Base-by-base conservation (phyloP, 345 rosid species). In the Microcos paniculata region DNA sequence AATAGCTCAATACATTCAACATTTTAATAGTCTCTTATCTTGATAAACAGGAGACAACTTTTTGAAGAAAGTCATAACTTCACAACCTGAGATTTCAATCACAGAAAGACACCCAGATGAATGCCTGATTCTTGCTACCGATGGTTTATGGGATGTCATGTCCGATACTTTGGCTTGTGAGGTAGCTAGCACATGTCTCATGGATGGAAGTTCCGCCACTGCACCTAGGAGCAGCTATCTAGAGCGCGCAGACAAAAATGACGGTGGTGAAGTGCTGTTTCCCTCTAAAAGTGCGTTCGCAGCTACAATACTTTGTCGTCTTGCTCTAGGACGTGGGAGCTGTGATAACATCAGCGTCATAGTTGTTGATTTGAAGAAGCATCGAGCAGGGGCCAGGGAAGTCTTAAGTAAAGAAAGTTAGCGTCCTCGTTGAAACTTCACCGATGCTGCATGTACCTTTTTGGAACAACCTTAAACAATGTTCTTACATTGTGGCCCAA, bases 81-180 rank as follows among this genome's bases (percentile, higher is more conserved):
- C 74, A 48, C 2, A 51, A 23, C 81, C 78, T 0, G 74, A 75
- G 19, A 51, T 56, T 40, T 69, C 72, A 51, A 23, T 70, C 53
- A 75, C 62, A 1, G 45, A 31, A 55, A 61, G 76, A 31, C 42
- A 24, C 6, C 9, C 11, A 1, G 86, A 83, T 9, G 88, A 85
- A 21, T 81, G 80, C 63, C 73, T 85, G 38, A 79, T 85, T 26
- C 67, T 83, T 52, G 88, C 79, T 0, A 79, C 73, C 31, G 80
- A 81, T 59, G 88, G 84, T 0, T 24, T 85, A 14, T 85, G 88
- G 88, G 75, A 81, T 70, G 85, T 79, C n/a, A 51, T 85, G 58
- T 62, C 86, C 0, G 66, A 74, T 10, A 77, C 78, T 1, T 74
- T 81, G 48, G 88, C 77, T 28, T 83, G 85, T 19, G 69, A 73